A percentile compares a stretch with the other conserved stretches of the same genome.
phyloP scores from a whole-genome alignment of 257 asterid genomes.

The Solanum chmielewskii region DNA sequence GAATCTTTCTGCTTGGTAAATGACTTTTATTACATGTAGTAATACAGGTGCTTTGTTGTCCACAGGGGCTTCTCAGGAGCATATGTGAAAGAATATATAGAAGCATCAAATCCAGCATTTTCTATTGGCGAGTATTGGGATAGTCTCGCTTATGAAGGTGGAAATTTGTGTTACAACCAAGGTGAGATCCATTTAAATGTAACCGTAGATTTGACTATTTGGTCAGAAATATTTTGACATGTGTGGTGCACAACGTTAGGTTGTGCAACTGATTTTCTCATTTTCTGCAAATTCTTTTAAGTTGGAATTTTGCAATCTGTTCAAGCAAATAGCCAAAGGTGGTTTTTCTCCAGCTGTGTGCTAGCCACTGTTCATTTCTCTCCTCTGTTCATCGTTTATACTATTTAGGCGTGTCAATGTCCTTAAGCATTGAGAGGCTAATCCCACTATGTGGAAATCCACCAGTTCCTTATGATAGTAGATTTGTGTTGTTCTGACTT shows the following conservation, averaged over 20 bases:
- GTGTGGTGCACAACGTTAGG: background rate
- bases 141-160: slow-evolving; percentile 45
- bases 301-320: background rate
- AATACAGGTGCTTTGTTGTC: background rate
- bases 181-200: slow-evolving; percentile 8
- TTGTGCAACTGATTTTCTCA: background rate
- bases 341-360: background rate
- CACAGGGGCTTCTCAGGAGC: slow-evolving; percentile 47
- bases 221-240: background rate
- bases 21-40: background rate
- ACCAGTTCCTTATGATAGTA: background rate
- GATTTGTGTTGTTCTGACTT: background rate
- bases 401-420: background rate
- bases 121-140: slow-evolving; percentile 59
- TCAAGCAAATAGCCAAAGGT: background rate
- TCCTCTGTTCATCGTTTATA: background rate
- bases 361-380: background rate
- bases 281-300: background rate
- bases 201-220: background rate
- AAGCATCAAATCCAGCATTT: slow-evolving; percentile 46
- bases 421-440: background rate
- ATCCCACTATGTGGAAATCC: background rate
- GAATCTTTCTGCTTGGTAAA: background rate
- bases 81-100: slow-evolving; percentile 43
- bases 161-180: slow-evolving; percentile 45